These are phyloP conservation scores for Wickerhamomyces bovis DNA, from an alignment of 805 yeast species.

Conservation along the genomic window DNA sequence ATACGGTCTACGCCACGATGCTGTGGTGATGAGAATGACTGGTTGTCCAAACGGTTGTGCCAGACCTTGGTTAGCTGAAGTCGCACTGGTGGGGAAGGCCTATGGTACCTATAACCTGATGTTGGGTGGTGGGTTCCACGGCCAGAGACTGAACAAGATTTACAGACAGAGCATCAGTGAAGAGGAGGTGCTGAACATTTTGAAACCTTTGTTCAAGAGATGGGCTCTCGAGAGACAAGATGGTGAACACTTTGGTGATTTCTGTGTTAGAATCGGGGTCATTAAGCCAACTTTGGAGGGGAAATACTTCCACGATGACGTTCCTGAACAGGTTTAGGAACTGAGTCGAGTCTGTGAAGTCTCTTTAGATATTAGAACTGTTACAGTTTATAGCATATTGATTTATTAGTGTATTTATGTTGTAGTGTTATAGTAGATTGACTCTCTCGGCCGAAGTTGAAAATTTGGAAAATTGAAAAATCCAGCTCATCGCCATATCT, in stretches of 20 bases:
- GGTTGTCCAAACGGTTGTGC: slow-evolving; percentile 99
- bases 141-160: slow-evolving; percentile 86
- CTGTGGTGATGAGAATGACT: slow-evolving; percentile 96
- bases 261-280: slow-evolving; percentile 78
- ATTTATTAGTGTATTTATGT: no score
- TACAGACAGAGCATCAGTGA: slow-evolving; percentile 85
- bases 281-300: slow-evolving; percentile 89
- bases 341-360: no score
- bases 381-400: no score
- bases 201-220: slow-evolving; percentile 84
- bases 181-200: slow-evolving; percentile 71
- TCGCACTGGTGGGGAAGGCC: slow-evolving; percentile 94
- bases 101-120: slow-evolving; percentile 86
- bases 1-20: slow-evolving; percentile 88
- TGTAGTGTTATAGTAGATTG: no score
- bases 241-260: slow-evolving; percentile 95
- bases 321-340: slow-evolving; percentile 45
- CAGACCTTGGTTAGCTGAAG: slow-evolving; percentile 96
- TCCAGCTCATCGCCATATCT: no score
- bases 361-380: no score
- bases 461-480: no score
- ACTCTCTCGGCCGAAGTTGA: no score
- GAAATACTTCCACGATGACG: slow-evolving; percentile 89
- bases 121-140: slow-evolving; percentile 95
- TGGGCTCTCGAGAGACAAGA: slow-evolving; percentile 91